Conservation (phyloP, 257 asterid genomes). For the Sherardia arvensis region DNA sequence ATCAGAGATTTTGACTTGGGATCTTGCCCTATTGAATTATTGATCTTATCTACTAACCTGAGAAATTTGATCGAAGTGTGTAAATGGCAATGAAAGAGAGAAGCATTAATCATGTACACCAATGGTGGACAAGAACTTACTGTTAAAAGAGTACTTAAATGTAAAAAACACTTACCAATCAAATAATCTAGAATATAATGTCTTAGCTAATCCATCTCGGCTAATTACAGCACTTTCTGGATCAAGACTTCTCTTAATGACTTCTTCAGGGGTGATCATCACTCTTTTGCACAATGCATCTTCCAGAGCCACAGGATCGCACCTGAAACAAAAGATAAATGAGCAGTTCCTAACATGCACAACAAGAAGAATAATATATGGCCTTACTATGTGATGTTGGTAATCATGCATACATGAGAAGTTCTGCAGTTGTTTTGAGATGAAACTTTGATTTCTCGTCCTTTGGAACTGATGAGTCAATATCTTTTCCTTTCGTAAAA, state of each 20-base stretch:
- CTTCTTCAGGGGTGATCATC: conserved; percentile 98
- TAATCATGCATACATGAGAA: conserved; percentile 58
- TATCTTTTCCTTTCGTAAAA: conserved; percentile 81
- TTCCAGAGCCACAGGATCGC: conserved; percentile 75
- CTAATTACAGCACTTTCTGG: conserved; percentile 86
- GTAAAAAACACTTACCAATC: conserved; percentile 59
- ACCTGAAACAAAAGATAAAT: conserved; percentile 43
- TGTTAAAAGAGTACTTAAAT: conserved; percentile 8
- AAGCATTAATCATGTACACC: background rate
- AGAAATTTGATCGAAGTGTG: conserved; percentile 14
- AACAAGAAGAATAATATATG: conserved; percentile 23
- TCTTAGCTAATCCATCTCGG: conserved; percentile 95
- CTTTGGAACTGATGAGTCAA: conserved; percentile 76
- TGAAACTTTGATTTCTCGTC: conserved; percentile 79
- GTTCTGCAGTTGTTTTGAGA: conserved; percentile 78
- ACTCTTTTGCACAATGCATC: conserved; percentile 97
- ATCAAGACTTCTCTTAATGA: conserved; percentile 93
- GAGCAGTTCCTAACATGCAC: conserved; percentile 18
- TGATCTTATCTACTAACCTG: conserved; percentile 97
- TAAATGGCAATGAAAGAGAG: background rate
- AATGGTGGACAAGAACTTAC: background rate
- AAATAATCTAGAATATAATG: conserved; percentile 82
- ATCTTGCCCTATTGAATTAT: conserved; percentile 90
- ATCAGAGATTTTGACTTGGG: conserved; percentile 57
- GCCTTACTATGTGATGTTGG: conserved; percentile 19